Base-by-base conservation (phyloP, 148 eudicot species). In the Rhododendron williamsianum region DNA sequence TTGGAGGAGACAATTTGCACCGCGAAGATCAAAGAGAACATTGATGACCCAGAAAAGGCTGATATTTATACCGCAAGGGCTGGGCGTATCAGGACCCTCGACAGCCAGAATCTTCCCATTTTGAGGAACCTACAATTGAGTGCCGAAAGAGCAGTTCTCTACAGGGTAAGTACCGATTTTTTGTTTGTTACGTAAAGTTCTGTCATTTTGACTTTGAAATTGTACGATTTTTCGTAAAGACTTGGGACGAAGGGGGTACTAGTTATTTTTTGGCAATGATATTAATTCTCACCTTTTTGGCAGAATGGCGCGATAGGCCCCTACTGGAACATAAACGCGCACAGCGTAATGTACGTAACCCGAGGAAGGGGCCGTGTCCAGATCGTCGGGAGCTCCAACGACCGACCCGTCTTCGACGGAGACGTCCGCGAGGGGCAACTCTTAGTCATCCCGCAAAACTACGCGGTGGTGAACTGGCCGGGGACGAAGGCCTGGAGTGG, bases 1-100 rank as follows among this genome's bases (percentile, higher is more conserved):
- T 21, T 88, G 23, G 91, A 87, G 69, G 91, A 89, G 54, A 87
- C 89, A 23, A 23, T 83, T 3, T 89, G 91, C 86, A 23, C 85
- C 2, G 30, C 60, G 83, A 88, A 63, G 74, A 43, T 90, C n/a
- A 79, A 35, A 48, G 72, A 81, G 83, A 88, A 90, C 36, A 77
- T 88, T 4, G 88, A 33, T 58, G 41, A 86, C 43, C 87, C 86
- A 0, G 46, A 48, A 1, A 73, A 51, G 3, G 85, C 91, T 23
- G 90, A 90, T n/a, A 23, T 86, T 12, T 90, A 84, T 84, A 84
- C 80, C 33, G 71, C 87, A 0, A n/a, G 72, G 7, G 91, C 72
- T 9, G 88, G 88, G 0, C 77, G 88, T 1, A 13, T 84, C 7
- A 63, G 48, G 49, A 78, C 78, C 41, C 25, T 85, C 52, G 86